phyloP scores from a whole-genome alignment of 192 early-diverging fungal genomes.

The Linnemannia schmuckeri region DNA sequence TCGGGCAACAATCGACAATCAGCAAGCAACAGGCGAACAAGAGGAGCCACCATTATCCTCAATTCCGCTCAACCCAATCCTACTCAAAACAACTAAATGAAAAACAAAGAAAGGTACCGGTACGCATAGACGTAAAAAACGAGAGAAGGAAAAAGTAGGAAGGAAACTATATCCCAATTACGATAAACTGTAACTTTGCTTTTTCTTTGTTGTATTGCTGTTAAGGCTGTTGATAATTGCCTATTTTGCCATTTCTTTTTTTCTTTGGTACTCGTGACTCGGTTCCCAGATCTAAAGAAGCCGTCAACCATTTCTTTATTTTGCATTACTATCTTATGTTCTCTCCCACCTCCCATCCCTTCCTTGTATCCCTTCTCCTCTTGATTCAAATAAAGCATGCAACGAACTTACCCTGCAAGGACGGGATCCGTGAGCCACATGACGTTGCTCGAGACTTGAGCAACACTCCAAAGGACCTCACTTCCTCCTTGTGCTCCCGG shows the following conservation, averaged over 20 bases:
- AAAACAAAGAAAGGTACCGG: background rate
- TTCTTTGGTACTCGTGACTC: background rate
- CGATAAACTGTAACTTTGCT: background rate
- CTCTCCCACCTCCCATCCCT: background rate
- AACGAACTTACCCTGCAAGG: slow-evolving; percentile 24
- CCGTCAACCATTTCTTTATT: background rate
- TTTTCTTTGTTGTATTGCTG: background rate
- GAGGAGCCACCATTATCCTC: no score
- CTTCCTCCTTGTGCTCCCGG: slow-evolving; percentile 13
- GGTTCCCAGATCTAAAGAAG: background rate
- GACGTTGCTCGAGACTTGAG: slow-evolving; percentile 32
- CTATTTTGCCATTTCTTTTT: background rate
- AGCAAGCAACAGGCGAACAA: no score
- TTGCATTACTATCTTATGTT: background rate
- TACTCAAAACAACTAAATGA: background rate
- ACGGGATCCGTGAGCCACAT: slow-evolving; percentile 43
- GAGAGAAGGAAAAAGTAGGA: background rate
- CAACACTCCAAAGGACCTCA: slow-evolving; percentile 36
- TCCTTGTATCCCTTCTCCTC: background rate
- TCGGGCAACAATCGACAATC: no score
- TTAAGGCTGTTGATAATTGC: background rate
- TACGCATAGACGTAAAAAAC: background rate
- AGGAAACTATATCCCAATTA: background rate
- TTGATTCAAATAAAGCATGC: background rate
- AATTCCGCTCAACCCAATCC: background rate